Base-by-base conservation (phyloP, 352 stramenopile genomes). In the Globisporangium parvum region DNA sequence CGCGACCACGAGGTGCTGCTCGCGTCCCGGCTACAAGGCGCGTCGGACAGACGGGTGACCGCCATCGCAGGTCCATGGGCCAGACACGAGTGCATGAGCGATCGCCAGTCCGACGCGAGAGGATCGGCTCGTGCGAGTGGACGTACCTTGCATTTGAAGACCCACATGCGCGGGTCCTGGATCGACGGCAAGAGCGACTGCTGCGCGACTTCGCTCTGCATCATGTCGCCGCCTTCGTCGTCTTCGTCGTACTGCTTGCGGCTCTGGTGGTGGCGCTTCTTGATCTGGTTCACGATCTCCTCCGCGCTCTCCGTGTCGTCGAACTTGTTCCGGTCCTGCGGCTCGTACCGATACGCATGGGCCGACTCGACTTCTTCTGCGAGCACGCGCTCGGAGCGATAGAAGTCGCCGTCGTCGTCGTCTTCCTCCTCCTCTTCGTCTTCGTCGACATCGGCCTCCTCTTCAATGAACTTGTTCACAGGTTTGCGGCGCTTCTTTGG, bases 381-480 rank as follows among this genome's bases (percentile, higher is more conserved):
- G 55, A 93, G 70, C 45, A 71, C 75, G 24, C 85, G 81, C 59
- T 95, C 85, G 14, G 73, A 85, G 57, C 66, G 69, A 52, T 91
- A 92, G 45, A 90, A 88, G 49, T 86, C 84, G 26, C 80, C 79
- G 21, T 78, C 67, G 6, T 91, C 81, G 6, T 95, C 85, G 2
- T 92, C 85, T 51, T 95, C 85, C 47, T 93, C 85, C 35, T 93
- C 83, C 12, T 91, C 83, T 37, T 95, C 85, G 42, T 95, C 85
- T 40, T 93, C 85, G 41, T 93, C 85, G 24, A 93, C 85, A 51
- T 95, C 85, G 40, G 85, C 85, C 51, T 93, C 85, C 48, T 93
- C 83, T 52, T 95, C 85, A 49, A 95, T 95, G 63, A 95, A 95
- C 64, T 90, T 95, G 75, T 91, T 93, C 28, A 93, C 75, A 44